phyloP scores from a whole-genome alignment of 163 green algal species.

The Chlorella variabilis region DNA sequence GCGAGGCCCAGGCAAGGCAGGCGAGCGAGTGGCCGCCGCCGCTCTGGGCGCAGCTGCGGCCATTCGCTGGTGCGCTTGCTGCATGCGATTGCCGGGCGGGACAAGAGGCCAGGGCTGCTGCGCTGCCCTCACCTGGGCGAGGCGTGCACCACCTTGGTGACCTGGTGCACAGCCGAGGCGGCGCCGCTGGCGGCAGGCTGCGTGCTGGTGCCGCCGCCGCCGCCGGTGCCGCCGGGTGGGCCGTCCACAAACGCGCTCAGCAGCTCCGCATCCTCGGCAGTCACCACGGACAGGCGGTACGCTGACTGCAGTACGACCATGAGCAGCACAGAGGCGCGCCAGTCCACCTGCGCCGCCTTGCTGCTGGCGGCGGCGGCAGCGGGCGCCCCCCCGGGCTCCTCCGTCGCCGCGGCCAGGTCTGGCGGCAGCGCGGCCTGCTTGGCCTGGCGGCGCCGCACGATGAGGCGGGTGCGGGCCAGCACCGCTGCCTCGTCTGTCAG shows the following conservation, averaged over 20 bases:
- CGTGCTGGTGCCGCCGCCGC: neutral
- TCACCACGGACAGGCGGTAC: slow-evolving; percentile 41
- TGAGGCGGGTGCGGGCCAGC: neutral
- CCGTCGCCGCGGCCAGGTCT: neutral
- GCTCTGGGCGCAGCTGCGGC: no score
- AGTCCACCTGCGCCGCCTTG: slow-evolving; percentile 43
- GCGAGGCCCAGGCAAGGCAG: neutral
- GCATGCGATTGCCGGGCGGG: no score
- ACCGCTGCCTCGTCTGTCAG: slow-evolving; percentile 9
- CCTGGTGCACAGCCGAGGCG: neutral
- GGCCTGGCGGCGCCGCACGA: slow-evolving; percentile 16
- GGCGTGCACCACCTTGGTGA: slow-evolving; percentile 32
- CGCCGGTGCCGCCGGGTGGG: neutral
- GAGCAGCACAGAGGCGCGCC: slow-evolving; percentile 51
- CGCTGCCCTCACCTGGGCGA: slow-evolving; percentile 11
- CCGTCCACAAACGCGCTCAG: neutral
- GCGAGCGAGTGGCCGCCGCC: no score
- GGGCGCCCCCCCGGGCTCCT: neutral
- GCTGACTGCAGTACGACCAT: slow-evolving; percentile 57
- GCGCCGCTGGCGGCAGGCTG: neutral
- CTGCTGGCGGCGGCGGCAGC: neutral
- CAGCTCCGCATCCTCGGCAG: slow-evolving; percentile 1
- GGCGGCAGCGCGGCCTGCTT: slow-evolving; percentile 1
- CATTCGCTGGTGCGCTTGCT: no score
- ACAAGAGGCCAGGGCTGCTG: no score